A percentile compares a stretch with the other conserved stretches of the same genome.
phyloP scores from a whole-genome alignment of 192 early-diverging fungal genomes.

The Umbelopsis ramanniana region DNA sequence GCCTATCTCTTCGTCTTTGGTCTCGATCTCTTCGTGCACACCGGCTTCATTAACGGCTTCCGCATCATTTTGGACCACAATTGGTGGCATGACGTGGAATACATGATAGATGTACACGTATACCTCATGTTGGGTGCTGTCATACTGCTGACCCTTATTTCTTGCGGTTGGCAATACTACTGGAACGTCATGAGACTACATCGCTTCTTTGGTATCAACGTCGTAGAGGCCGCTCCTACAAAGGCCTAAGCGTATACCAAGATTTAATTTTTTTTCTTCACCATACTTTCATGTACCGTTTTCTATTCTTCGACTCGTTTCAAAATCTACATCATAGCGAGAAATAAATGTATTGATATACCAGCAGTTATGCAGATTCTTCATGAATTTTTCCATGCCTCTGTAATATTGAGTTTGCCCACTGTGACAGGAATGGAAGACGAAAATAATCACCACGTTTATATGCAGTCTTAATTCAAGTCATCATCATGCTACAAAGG shows the following conservation, averaged over 20 bases:
- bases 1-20: conserved; percentile 56
- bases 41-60: conserved; percentile 52
- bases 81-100: conserved; percentile 29
- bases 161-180: conserved; percentile 41
- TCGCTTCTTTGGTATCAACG: conserved; percentile 38
- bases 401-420: too few species aligned
- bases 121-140: conserved; percentile 38
- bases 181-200: conserved; percentile 40
- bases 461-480: too few species aligned
- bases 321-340: conserved; percentile 1
- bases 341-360: conserved; percentile 7
- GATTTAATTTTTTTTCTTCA: not conserved
- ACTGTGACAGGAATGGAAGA: too few species aligned
- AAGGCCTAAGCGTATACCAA: not conserved
- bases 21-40: conserved; percentile 59
- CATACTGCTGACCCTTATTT: conserved; percentile 20
- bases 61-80: conserved; percentile 35
- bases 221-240: conserved; percentile 22
- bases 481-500: too few species aligned
- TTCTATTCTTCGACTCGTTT: not conserved
- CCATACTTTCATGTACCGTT: not conserved
- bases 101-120: conserved; percentile 25
- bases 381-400: too few species aligned
- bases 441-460: too few species aligned
- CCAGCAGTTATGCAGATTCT: not conserved